These are phyloP conservation scores for Ceratocystis cubensis DNA, from an alignment of 2,329 filamentous ascomycete species.

Conservation along the genomic window DNA sequence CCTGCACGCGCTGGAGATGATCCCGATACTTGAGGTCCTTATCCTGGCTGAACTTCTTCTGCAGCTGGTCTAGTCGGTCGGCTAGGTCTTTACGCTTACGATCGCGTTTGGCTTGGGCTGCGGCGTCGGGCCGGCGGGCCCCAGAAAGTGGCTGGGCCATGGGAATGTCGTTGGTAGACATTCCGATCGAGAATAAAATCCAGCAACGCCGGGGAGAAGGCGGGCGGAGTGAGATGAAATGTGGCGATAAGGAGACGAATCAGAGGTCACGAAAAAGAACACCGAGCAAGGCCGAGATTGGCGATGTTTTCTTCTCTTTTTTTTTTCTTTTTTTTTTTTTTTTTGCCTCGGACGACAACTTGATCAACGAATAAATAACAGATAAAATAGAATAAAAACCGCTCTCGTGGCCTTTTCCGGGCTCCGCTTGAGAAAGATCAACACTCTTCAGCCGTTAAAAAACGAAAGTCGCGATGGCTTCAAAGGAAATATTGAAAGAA, in stretches of 20 bases:
- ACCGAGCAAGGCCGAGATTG: neutral
- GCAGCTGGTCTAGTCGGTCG: conserved; percentile 65
- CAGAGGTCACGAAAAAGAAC: neutral
- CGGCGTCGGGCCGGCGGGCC: conserved; percentile 29
- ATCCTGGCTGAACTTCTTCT: conserved; percentile 65
- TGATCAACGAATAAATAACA: neutral
- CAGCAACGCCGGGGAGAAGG: neutral
- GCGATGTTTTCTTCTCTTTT: neutral
- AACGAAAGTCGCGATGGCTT: neutral
- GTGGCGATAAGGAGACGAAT: neutral
- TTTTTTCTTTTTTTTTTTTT: too few relatives aligned
- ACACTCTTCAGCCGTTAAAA: neutral
- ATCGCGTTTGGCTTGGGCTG: conserved; percentile 70
- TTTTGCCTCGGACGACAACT: too few relatives aligned
- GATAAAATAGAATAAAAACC: neutral
- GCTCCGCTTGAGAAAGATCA: too few relatives aligned
- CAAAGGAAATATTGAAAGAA: neutral
- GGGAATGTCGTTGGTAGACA: conserved; percentile 32
- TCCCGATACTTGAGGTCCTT: conserved; percentile 76
- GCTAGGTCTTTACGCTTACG: conserved; percentile 73
- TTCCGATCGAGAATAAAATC: conserved; percentile 23
- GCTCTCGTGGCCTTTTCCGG: neutral
- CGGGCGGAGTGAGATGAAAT: neutral
- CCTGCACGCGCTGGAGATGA: conserved; percentile 82
- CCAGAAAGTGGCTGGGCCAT: conserved; percentile 22